Conservation (phyloP, 495 filamentous ascomycete genomes). For the Penicillium mononematosum region DNA sequence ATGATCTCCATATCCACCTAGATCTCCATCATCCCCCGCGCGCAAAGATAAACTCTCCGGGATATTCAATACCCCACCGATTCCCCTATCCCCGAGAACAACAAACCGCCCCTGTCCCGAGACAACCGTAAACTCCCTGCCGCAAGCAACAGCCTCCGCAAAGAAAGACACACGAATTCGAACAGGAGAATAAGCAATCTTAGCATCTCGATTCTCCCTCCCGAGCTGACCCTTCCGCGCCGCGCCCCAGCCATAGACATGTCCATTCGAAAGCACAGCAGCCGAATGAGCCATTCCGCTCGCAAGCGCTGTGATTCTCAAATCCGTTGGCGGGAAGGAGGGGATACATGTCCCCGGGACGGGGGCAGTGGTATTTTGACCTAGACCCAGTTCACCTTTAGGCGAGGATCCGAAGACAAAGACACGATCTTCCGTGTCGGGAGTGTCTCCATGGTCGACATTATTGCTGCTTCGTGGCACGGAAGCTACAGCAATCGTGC, state of each 20-base stretch:
- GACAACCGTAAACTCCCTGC: conserved; percentile 77
- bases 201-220: conserved; percentile 31
- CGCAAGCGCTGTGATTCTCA: conserved; percentile 54
- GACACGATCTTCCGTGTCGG: conserved; percentile 38
- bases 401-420: conserved; percentile 62
- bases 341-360: conserved; percentile 35
- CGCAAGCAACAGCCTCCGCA: conserved; percentile 62
- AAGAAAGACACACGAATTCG: conserved; percentile 57
- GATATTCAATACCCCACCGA: conserved; percentile 57
- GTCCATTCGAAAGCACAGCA: conserved; percentile 68
- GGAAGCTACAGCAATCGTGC: conserved; percentile 54
- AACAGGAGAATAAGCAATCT: conserved; percentile 56
- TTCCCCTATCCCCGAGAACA: conserved; percentile 61
- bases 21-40: not conserved
- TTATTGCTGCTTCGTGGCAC: conserved; percentile 16
- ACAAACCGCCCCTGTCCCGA: conserved; percentile 52
- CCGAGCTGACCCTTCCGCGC: conserved; percentile 84
- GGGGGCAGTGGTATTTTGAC: conserved; percentile 27
- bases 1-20: not conserved
- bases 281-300: conserved; percentile 78
- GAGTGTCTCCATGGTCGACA: not conserved
- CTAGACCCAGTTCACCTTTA: conserved; percentile 73
- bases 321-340: conserved; percentile 59
- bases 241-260: conserved; percentile 85
- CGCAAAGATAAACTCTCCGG: conserved; percentile 34